Conservation (phyloP, 2,329 filamentous ascomycete species). For the Hansfordia pulvinata region DNA sequence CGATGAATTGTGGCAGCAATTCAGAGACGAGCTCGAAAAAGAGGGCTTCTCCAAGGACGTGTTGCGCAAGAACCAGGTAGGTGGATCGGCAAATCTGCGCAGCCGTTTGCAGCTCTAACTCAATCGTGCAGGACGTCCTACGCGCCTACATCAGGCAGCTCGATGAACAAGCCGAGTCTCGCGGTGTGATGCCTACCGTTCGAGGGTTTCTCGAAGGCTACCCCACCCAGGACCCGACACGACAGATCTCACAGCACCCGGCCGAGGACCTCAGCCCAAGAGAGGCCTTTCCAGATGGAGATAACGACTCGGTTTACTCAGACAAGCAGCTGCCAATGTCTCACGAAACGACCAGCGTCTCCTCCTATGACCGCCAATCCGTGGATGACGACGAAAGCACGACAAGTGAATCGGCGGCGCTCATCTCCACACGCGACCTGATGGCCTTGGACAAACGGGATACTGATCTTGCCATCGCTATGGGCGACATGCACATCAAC, state of each 20-base stretch:
- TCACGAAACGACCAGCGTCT: too few relatives aligned
- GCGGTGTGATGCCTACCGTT: slow-evolving; percentile 32
- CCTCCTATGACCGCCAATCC: slow-evolving; percentile 21
- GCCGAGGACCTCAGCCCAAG: slow-evolving; percentile 18
- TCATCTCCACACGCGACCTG: slow-evolving; percentile 42
- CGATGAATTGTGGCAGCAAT: slow-evolving; percentile 42
- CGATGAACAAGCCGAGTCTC: slow-evolving; percentile 30
- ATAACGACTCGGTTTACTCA: slow-evolving; percentile 27
- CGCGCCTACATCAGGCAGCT: slow-evolving; percentile 48
- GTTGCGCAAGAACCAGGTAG: slow-evolving; percentile 42
- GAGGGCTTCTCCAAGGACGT: slow-evolving; percentile 45
- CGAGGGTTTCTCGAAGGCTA: slow-evolving; percentile 35
- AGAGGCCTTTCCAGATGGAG: slow-evolving; percentile 19
- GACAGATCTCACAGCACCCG: background rate
- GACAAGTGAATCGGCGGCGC: slow-evolving; percentile 21
- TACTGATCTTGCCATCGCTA: slow-evolving; percentile 25
- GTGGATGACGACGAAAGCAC: slow-evolving; percentile 23
- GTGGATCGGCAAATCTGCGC: too few relatives aligned
- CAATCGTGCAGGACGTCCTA: slow-evolving; percentile 37
- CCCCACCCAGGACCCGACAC: slow-evolving; percentile 15
- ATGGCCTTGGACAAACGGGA: slow-evolving; percentile 27
- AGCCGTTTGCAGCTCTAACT: too few relatives aligned
- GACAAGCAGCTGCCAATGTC: slow-evolving; percentile 24
- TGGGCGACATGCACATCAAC: slow-evolving; percentile 18
- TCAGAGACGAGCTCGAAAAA: slow-evolving; percentile 40